phyloP scores from a whole-genome alignment of 163 green algal species.

The Chlorella variabilis region DNA sequence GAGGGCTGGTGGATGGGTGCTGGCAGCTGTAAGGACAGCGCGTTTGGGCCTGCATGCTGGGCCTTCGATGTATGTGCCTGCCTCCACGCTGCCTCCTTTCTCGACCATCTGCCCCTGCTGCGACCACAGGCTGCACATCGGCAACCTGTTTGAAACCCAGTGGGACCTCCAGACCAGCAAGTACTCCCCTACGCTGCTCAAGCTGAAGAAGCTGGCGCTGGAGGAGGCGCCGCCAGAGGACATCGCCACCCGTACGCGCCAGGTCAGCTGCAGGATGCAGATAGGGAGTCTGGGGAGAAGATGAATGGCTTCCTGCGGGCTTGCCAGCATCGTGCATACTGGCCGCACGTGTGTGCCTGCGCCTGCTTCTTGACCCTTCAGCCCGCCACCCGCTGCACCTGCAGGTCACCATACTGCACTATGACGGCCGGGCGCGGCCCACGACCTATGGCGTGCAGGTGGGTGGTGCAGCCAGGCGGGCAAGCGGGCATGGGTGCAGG shows the following conservation, averaged over 20 bases:
- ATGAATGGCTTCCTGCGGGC: too few relatives aligned
- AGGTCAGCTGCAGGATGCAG: not conserved
- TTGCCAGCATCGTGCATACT: too few relatives aligned
- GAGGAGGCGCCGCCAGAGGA: not conserved
- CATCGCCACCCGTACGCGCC: not conserved
- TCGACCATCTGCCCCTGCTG: not conserved
- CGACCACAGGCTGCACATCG: constrained; percentile 9
- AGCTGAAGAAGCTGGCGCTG: constrained; percentile 24
- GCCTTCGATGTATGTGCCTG: too few relatives aligned
- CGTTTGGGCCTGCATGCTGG: too few relatives aligned
- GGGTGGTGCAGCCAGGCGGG: not conserved
- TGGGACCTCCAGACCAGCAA: not conserved
- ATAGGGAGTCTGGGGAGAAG: too few relatives aligned
- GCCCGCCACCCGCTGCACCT: too few relatives aligned
- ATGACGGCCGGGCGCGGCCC: constrained; percentile 6
- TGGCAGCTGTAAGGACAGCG: too few relatives aligned
- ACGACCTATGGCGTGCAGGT: constrained; percentile 34
- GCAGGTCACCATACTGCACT: constrained; percentile 28
- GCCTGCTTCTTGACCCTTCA: not conserved
- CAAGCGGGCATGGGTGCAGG: not conserved
- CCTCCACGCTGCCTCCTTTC: too few relatives aligned
- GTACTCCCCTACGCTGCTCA: not conserved
- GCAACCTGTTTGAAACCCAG: constrained; percentile 11
- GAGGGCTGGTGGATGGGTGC: too few relatives aligned
- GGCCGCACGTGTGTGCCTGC: not conserved